phyloP scores from a whole-genome alignment of 306 rosid genomes.

The Gynostemma pentaphyllum region DNA sequence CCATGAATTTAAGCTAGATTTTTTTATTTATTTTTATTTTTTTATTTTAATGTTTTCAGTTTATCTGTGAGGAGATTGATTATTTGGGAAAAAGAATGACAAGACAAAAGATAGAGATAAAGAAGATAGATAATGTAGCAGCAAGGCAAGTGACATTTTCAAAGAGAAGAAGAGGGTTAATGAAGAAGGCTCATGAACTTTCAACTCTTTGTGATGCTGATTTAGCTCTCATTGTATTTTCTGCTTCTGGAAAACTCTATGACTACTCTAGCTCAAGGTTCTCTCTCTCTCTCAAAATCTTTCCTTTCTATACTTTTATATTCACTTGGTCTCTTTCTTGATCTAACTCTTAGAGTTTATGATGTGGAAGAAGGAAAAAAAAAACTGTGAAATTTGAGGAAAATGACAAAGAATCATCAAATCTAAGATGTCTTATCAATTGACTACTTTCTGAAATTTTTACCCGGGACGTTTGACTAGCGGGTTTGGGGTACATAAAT shows the following conservation, averaged over 20 bases:
- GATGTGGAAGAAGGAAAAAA: too few relatives aligned
- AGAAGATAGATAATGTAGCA: constrained; percentile 3
- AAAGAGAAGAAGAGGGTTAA: constrained; percentile 6
- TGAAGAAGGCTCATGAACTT: constrained; percentile 5
- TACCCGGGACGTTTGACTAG: too few relatives aligned
- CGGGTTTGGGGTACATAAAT: too few relatives aligned
- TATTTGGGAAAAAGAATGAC: background rate
- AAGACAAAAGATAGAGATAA: background rate
- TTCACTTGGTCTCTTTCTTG: background rate
- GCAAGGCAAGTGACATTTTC: constrained; percentile 9
- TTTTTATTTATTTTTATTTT: background rate
- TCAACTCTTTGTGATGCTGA: constrained; percentile 10
- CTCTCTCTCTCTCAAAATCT: too few relatives aligned
- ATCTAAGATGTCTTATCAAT: too few relatives aligned
- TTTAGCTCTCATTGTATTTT: constrained; percentile 11
- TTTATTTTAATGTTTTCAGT: background rate
- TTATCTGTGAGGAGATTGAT: background rate
- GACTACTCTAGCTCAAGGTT: constrained; percentile 9
- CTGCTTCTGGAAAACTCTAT: constrained; percentile 10
- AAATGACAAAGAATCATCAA: too few relatives aligned
- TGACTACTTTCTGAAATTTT: too few relatives aligned
- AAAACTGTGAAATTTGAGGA: too few relatives aligned
- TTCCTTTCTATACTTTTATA: too few relatives aligned
- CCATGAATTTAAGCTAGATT: too few relatives aligned
- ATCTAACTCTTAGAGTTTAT: background rate